Percentiles rank a stretch among this genome's conserved stretches.
phyloP scores from a whole-genome alignment of 495 filamentous ascomycete species.

The Darksidea phi region DNA sequence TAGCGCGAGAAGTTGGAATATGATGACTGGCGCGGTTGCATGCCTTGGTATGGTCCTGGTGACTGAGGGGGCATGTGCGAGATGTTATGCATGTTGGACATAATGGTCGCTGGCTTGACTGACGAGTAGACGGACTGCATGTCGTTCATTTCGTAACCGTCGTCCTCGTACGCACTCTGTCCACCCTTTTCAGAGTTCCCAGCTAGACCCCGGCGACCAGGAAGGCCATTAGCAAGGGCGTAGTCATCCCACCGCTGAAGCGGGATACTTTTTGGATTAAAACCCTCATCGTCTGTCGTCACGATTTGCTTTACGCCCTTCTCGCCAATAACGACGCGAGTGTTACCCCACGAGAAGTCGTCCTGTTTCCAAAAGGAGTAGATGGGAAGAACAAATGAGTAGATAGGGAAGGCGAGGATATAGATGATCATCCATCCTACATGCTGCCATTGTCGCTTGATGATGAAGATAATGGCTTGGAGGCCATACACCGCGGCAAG shows the following conservation, averaged over 20 bases:
- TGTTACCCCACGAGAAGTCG: constrained; percentile 98
- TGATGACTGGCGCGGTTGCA: constrained; percentile 43
- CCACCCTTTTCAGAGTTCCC: constrained; percentile 61
- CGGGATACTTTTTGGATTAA: constrained; percentile 88
- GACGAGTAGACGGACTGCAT: constrained; percentile 96
- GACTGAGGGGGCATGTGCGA: constrained; percentile 38
- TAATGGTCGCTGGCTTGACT: constrained; percentile 84
- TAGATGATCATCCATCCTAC: constrained; percentile 99
- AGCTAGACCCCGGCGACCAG: constrained; percentile 76
- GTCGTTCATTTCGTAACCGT: constrained; percentile 86
- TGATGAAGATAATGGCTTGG: constrained; percentile 91
- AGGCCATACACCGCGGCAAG: constrained; percentile 91
- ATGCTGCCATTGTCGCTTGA: constrained; percentile 96
- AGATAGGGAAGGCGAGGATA: constrained; percentile 87
- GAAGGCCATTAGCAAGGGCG: constrained; percentile 83
- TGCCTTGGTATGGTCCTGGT: constrained; percentile 31
- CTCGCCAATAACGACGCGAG: constrained; percentile 92
- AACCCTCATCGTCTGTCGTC: constrained; percentile 78
- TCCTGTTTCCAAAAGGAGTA: constrained; percentile 99
- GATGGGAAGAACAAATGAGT: constrained; percentile 84
- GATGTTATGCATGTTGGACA: constrained; percentile 73
- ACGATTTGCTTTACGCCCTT: constrained; percentile 85
- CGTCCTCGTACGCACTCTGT: constrained; percentile 61
- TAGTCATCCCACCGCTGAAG: constrained; percentile 98
- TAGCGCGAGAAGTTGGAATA: constrained; percentile 51